These are phyloP conservation scores for Myxozyma mucilagina DNA, from an alignment of 805 yeast species.

Conservation along the genomic window DNA sequence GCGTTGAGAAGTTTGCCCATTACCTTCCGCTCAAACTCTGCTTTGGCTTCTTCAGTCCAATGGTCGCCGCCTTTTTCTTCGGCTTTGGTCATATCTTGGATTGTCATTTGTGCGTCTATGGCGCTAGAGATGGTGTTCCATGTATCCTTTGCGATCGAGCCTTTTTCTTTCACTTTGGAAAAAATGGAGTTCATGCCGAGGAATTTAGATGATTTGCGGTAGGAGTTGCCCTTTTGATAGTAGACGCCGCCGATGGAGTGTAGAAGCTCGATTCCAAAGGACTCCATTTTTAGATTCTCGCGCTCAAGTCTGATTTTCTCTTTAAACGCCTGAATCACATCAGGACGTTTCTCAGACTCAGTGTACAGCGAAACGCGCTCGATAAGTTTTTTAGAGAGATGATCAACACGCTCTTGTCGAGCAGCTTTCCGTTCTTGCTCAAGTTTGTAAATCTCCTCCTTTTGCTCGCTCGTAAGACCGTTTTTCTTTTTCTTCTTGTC, in stretches of 20 bases:
- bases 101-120: conserved; percentile 77
- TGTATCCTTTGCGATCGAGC: conserved; percentile 78
- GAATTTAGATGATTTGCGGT: conserved; percentile 69
- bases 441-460: conserved; percentile 58
- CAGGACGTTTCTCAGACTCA: conserved; percentile 63
- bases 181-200: conserved; percentile 85
- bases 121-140: conserved; percentile 80
- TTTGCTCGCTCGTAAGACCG: conserved; percentile 45
- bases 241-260: conserved; percentile 79
- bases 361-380: conserved; percentile 56
- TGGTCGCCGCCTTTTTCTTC: conserved; percentile 61
- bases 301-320: conserved; percentile 71
- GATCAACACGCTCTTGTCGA: conserved; percentile 63
- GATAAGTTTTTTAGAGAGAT: conserved; percentile 58
- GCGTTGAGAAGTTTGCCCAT: conserved; percentile 90
- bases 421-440: conserved; percentile 76
- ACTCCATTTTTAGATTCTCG: conserved; percentile 87
- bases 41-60: conserved; percentile 60
- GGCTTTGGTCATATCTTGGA: conserved; percentile 71
- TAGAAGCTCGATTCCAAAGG: conserved; percentile 87
- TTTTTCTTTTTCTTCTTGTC: conserved; percentile 42
- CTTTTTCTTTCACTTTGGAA: conserved; percentile 79
- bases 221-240: conserved; percentile 69
- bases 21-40: conserved; percentile 75
- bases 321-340: conserved; percentile 62